A percentile compares a stretch with the other conserved stretches of the same genome.
Evolutionary conservation across 2,329 filamentous ascomycete genomes (phyloP).

Genomic region (Ophiosphaerella korrae): DNA sequence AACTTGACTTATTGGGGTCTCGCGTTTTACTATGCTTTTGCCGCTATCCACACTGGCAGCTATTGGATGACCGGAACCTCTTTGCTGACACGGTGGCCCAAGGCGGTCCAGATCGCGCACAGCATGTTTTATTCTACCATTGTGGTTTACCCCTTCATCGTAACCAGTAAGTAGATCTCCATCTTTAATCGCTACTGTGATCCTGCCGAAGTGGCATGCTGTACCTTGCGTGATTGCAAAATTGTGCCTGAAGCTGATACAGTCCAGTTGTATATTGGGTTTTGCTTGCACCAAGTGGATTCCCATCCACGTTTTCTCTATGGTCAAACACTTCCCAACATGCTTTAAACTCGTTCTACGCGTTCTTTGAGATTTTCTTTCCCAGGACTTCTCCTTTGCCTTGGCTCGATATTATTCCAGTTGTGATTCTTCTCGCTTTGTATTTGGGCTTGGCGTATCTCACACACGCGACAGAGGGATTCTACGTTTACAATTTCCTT

Average conservation of each 20-base stretch:
- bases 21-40: constrained; percentile 75
- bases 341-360: constrained; percentile 73
- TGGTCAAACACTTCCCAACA: constrained; percentile 75
- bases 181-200: too few relatives aligned
- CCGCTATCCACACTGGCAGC: constrained; percentile 69
- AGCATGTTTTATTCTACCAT: constrained; percentile 51
- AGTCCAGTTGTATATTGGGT: constrained; percentile 51
- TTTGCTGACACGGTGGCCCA: constrained; percentile 46
- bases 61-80: constrained; percentile 58
- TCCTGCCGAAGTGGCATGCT: not conserved
- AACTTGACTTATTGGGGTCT: constrained; percentile 81
- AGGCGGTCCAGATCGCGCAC: constrained; percentile 45
- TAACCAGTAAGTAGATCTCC: constrained; percentile 47
- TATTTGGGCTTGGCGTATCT: constrained; percentile 79
- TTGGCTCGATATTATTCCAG: constrained; percentile 68
- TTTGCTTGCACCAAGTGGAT: constrained; percentile 42
- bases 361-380: constrained; percentile 75
- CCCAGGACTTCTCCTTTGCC: constrained; percentile 68
- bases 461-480: constrained; percentile 70
- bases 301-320: constrained; percentile 41
- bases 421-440: constrained; percentile 71
- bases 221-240: not conserved
- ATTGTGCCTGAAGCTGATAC: constrained; percentile 5
- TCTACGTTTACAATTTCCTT: constrained; percentile 82
- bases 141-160: constrained; percentile 50